Conservation (phyloP, 2,329 filamentous ascomycete species). For the Cercospora citrullina region DNA sequence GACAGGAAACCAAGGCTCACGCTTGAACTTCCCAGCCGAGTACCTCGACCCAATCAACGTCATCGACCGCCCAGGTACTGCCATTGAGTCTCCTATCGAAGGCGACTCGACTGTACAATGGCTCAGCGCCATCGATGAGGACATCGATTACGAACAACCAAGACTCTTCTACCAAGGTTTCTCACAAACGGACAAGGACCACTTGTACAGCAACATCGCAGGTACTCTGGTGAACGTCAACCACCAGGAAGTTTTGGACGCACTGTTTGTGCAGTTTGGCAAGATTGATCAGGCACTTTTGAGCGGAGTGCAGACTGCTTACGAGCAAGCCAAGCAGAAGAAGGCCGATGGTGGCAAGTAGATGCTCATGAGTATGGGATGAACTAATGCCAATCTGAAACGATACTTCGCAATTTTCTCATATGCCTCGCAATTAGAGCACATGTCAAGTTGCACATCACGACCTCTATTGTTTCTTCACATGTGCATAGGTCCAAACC, state of each 20-base stretch:
- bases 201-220: constrained; percentile 35
- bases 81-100: constrained; percentile 28
- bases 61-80: constrained; percentile 27
- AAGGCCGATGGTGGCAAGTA: not conserved
- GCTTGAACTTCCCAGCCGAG: constrained; percentile 32
- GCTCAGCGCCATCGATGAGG: constrained; percentile 29
- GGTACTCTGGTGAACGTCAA: constrained; percentile 35
- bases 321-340: constrained; percentile 13
- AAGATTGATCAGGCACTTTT: constrained; percentile 22
- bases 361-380: not conserved
- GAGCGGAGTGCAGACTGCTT: constrained; percentile 22
- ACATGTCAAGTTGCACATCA: too few relatives aligned
- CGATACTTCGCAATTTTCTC: too few relatives aligned
- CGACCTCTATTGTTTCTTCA: not conserved
- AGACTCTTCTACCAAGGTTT: constrained; percentile 33
- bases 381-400: too few relatives aligned
- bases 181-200: constrained; percentile 29
- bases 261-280: constrained; percentile 30
- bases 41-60: constrained; percentile 34
- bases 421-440: too few relatives aligned
- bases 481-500: not conserved
- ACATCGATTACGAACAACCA: constrained; percentile 37
- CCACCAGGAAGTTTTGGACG: constrained; percentile 29
- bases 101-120: constrained; percentile 28
- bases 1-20: constrained; percentile 31